Conservation (phyloP, 306 rosid species). For the Begonia fuchsioides region DNA sequence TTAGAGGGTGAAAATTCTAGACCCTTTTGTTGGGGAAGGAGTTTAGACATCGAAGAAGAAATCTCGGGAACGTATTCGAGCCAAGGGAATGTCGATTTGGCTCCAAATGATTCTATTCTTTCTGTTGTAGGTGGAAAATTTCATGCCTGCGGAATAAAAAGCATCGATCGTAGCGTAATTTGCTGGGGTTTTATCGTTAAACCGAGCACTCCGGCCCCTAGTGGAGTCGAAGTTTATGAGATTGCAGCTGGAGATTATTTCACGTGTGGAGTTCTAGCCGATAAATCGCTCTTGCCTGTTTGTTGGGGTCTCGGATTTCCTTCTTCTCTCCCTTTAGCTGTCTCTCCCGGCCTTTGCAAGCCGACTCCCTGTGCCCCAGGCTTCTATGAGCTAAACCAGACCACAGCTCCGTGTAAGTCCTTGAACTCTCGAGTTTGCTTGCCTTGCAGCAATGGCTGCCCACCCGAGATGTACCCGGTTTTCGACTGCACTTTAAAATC, state of each 20-base stretch:
- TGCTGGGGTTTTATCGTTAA: too few relatives aligned
- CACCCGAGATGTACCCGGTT: conserved; percentile 56
- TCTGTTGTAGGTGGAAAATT: conserved; percentile 85
- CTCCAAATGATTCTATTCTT: conserved; percentile 59
- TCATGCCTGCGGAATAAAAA: conserved; percentile 88
- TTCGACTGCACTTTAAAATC: conserved; percentile 31
- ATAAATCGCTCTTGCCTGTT: conserved; percentile 55
- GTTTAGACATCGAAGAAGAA: conserved; percentile 56
- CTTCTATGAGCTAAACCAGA: conserved; percentile 37
- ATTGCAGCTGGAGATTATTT: conserved; percentile 82
- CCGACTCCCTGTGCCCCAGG: conserved; percentile 57
- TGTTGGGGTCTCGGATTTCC: conserved; percentile 94
- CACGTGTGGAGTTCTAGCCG: conserved; percentile 71
- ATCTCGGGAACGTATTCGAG: conserved; percentile 33
- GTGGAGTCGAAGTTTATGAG: conserved; percentile 38
- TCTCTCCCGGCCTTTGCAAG: conserved; percentile 51
- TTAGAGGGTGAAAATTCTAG: conserved; percentile 41
- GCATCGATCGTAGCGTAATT: conserved; percentile 49
- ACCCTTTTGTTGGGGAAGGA: conserved; percentile 81
- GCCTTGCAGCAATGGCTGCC: conserved; percentile 60
- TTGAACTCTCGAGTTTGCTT: conserved; percentile 40
- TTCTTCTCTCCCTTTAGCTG: conserved; percentile 61
- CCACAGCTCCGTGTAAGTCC: conserved; percentile 35
- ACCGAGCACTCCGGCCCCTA: conserved; percentile 51
- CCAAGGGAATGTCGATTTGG: conserved; percentile 44